Conservation (phyloP, 768 basidiomycete species). For the Tephrocybe sp. region DNA sequence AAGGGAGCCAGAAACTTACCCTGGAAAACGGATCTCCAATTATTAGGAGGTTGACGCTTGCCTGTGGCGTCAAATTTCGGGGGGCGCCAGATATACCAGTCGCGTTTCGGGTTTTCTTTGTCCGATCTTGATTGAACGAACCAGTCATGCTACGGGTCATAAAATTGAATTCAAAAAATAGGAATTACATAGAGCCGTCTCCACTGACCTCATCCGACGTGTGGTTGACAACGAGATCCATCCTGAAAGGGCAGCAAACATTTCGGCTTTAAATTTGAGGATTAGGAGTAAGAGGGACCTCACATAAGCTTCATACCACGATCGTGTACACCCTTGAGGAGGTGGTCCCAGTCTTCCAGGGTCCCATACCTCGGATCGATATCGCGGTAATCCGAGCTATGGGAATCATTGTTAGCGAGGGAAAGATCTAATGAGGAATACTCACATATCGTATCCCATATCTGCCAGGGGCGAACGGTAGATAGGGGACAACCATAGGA, state of each 20-base stretch:
- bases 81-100: slow-evolving; percentile 79
- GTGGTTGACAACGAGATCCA: slow-evolving; percentile 80
- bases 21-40: slow-evolving; percentile 71
- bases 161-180: background rate
- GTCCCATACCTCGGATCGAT: slow-evolving; percentile 69
- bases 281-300: slow-evolving; percentile 16
- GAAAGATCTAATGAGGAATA: background rate
- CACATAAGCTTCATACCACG: slow-evolving; percentile 73
- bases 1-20: slow-evolving; percentile 31
- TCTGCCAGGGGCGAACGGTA: slow-evolving; percentile 68
- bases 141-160: slow-evolving; percentile 61
- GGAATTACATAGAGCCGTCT: background rate
- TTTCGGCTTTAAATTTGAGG: background rate
- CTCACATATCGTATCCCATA: slow-evolving; percentile 75
- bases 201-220: slow-evolving; percentile 64
- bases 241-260: slow-evolving; percentile 35
- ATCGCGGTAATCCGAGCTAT: slow-evolving; percentile 59
- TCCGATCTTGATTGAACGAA: slow-evolving; percentile 57
- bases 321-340: slow-evolving; percentile 53
- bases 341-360: slow-evolving; percentile 56
- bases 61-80: slow-evolving; percentile 54
- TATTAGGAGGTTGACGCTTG: slow-evolving; percentile 63
- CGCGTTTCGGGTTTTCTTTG: slow-evolving; percentile 58
- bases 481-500: slow-evolving; percentile 73
- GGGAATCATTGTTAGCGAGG: background rate